Conservation (phyloP, 192 early-diverging fungal genomes). For the Cetraspora pellucida region DNA sequence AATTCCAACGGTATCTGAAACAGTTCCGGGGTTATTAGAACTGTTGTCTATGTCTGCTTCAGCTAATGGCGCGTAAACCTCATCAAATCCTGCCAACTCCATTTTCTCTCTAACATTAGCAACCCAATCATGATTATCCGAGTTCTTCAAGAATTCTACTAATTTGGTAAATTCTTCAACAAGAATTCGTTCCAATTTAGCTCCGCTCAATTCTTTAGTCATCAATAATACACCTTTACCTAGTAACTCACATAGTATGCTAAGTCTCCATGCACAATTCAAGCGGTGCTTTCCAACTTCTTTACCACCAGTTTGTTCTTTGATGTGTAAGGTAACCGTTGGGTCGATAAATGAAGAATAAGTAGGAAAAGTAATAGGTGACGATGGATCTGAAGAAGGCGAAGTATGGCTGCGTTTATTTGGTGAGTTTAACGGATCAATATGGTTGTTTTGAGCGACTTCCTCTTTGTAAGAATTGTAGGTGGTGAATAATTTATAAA, state of each 20-base stretch:
- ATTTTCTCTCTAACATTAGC: conserved; percentile 24
- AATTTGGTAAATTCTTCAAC: conserved; percentile 34
- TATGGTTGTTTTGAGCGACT: conserved; percentile 19
- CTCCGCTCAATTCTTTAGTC: conserved; percentile 50
- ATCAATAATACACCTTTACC: conserved; percentile 49
- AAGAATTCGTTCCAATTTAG: conserved; percentile 41
- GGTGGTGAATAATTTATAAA: conserved; percentile 34
- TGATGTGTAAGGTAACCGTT: conserved; percentile 33
- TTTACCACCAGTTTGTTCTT: conserved; percentile 32
- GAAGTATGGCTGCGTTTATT: conserved; percentile 16
- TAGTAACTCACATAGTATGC: conserved; percentile 33
- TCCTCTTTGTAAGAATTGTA: conserved; percentile 35
- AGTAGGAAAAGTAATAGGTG: conserved; percentile 30
- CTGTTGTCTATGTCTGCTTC: conserved; percentile 12
- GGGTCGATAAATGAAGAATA: conserved; percentile 35
- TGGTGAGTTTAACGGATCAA: background rate
- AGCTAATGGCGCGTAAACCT: conserved; percentile 29
- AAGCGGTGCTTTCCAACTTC: conserved; percentile 34
- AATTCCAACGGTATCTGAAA: background rate
- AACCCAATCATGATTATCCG: conserved; percentile 34
- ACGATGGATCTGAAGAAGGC: background rate
- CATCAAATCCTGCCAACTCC: conserved; percentile 31
- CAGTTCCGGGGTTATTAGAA: too few species aligned
- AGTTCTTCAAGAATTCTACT: conserved; percentile 31
- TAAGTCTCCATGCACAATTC: conserved; percentile 33